A percentile compares a stretch with the other conserved stretches of the same genome.
Evolutionary conservation across 1,284 basidiomycete species (phyloP).

Genomic region (Apiotrichum sp.): DNA sequence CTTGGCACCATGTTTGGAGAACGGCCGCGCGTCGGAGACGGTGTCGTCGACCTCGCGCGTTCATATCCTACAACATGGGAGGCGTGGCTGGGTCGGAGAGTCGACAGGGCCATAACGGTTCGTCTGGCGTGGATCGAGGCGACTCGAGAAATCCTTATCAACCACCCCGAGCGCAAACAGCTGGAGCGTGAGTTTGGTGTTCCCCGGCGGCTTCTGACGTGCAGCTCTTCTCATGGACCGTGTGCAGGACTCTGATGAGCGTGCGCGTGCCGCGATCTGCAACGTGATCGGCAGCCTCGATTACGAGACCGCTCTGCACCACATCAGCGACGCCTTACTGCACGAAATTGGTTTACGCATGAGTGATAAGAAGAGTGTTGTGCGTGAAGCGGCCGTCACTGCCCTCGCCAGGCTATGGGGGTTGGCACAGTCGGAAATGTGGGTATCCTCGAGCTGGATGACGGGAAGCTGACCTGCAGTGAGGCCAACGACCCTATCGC

Average conservation of each 20-base stretch:
- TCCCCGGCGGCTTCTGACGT: constrained; percentile 13
- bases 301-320: constrained; percentile 82
- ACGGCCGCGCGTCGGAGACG: constrained; percentile 55
- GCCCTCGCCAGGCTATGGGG: constrained; percentile 73
- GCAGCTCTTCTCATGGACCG: constrained; percentile 62
- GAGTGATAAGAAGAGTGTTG: constrained; percentile 76
- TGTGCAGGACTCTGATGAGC: constrained; percentile 82
- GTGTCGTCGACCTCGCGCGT: constrained; percentile 57
- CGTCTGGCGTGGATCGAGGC: constrained; percentile 74
- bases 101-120: constrained; percentile 67
- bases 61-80: constrained; percentile 82
- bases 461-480: constrained; percentile 47
- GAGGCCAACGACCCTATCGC: constrained; percentile 72
- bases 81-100: constrained; percentile 72
- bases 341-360: constrained; percentile 64
- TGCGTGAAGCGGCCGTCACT: constrained; percentile 73
- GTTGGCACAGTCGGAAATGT: constrained; percentile 85
- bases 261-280: constrained; percentile 77
- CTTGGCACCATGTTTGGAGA: constrained; percentile 85
- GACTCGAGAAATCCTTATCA: constrained; percentile 57
- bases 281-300: constrained; percentile 75
- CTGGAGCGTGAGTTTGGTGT: constrained; percentile 59
- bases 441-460: neutral
- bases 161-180: constrained; percentile 62
- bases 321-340: constrained; percentile 63